Evolutionary conservation across 2,329 filamentous ascomycete species (phyloP), one percentile per base, ranked within the genome.

Genomic region (Cladosporium sp.): DNA sequence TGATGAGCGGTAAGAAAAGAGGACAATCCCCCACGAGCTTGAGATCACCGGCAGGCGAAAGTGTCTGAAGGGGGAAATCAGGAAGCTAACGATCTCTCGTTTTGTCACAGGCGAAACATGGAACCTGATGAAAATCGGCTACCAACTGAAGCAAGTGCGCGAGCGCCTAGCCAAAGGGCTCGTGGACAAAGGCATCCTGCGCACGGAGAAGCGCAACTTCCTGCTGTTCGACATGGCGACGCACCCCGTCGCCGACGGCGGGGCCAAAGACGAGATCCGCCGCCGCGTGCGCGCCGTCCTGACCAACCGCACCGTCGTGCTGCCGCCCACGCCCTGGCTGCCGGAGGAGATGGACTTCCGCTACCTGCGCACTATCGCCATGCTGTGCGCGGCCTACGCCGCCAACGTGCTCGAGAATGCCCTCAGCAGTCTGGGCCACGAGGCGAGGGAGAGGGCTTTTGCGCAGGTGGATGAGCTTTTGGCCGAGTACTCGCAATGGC

Each of bases 101-200:
- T 9, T 27, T 9, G 15, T 17, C 47, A 53, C 66, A 97, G 92
- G 93, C 69, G 93, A 99, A 73, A 99, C 93, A 50, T 99, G 93
- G 93, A 99, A 99, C 69, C 77, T 99, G 58, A 97, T 99, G 93
- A 99, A 99, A 79, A 99, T 99, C 64, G 93, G 93, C 69, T 99
- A 99, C 73, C 93, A 99, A 77, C 81, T 99, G 62, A 99, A 99
- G 77, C 93, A 99, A 79, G 93, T 99, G 53, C 90, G 93, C 68
- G 93, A 99, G 76, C 88, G 93, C 52, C 81, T 99, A 51, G 92
- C 91, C 65, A 99, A 99, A 74, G 93, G 93, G 29, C 83, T 99
- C 40, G 93, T 99, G 58, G 93, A 99, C 76, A 99, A 99, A 76
- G 93, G 93, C 65, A 96, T 99, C 68, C 82, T 99, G 52, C 89